Percentiles rank a stretch among this genome's conserved stretches.
Conservation (phyloP, 148 eudicot genomes). For the Cornus suecica region DNA sequence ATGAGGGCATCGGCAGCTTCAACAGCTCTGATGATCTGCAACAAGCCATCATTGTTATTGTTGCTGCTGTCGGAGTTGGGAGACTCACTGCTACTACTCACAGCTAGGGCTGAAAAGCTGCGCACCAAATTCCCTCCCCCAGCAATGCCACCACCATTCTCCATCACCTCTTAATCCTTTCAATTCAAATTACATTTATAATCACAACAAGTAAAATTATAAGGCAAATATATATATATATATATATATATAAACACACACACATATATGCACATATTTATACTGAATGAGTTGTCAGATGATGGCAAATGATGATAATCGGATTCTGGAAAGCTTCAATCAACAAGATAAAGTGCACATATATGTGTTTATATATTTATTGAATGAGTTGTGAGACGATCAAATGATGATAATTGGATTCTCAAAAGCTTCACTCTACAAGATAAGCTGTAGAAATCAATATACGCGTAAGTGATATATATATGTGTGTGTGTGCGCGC, state of each 20-base stretch:
- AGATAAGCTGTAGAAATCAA: no score
- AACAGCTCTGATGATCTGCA: slow-evolving; percentile 56
- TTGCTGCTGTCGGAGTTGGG: neutral
- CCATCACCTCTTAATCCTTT: slow-evolving; percentile 17
- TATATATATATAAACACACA: no score
- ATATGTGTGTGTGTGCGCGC: no score
- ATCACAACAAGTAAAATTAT: neutral
- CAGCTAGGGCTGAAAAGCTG: slow-evolving; percentile 23
- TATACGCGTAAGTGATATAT: no score
- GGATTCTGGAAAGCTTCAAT: neutral
- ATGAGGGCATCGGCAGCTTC: slow-evolving; percentile 59
- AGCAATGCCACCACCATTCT: slow-evolving; percentile 15
- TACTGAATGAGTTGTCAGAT: no score
- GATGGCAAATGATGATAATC: neutral
- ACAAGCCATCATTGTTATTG: slow-evolving; percentile 35
- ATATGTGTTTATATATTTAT: no score
- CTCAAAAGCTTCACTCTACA: no score
- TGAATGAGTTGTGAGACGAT: no score
- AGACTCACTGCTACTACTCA: slow-evolving; percentile 15
- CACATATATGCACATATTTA: neutral
- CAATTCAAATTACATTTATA: neutral
- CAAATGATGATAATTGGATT: no score
- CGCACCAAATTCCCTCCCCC: slow-evolving; percentile 28
- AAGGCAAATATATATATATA: no score
- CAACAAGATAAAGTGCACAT: no score